These are phyloP conservation scores for Metarhizium guizhouense DNA, from an alignment of 2,329 filamentous ascomycete species.

Conservation along the genomic window DNA sequence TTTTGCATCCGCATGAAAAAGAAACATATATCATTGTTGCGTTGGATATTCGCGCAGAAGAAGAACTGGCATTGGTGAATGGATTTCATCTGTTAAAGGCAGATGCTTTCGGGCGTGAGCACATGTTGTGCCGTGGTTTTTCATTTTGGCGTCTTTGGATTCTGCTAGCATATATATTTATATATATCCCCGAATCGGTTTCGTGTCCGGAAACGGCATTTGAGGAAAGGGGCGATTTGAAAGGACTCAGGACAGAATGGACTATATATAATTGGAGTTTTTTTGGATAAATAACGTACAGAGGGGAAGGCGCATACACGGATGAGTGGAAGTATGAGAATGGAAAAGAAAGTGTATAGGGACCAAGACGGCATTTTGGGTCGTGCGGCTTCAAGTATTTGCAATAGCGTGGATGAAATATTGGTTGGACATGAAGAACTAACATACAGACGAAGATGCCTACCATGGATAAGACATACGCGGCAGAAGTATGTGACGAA, in stretches of 20 bases:
- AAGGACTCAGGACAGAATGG: background rate
- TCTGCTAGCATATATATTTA: background rate
- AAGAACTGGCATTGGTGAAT: background rate
- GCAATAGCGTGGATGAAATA: background rate
- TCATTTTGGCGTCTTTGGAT: background rate
- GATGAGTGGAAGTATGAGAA: background rate
- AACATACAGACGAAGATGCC: background rate
- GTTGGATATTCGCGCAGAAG: conserved; percentile 2
- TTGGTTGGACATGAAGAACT: no score
- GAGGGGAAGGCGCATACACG: background rate
- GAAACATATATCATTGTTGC: background rate
- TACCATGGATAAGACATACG: no score
- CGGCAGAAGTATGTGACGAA: no score
- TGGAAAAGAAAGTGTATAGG: background rate
- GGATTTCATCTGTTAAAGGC: background rate
- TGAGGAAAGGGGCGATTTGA: background rate
- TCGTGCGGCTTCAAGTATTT: background rate
- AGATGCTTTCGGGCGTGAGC: background rate
- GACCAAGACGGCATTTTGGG: background rate
- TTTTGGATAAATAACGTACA: background rate
- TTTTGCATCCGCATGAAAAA: conserved; percentile 1
- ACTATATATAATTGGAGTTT: background rate
- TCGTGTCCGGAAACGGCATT: background rate
- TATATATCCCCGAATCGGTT: background rate
- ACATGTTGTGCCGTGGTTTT: background rate